Evolutionary conservation across 257 asterid species (phyloP), one percentile per base, ranked within the genome.

Genomic region (Apocynum venetum): DNA sequence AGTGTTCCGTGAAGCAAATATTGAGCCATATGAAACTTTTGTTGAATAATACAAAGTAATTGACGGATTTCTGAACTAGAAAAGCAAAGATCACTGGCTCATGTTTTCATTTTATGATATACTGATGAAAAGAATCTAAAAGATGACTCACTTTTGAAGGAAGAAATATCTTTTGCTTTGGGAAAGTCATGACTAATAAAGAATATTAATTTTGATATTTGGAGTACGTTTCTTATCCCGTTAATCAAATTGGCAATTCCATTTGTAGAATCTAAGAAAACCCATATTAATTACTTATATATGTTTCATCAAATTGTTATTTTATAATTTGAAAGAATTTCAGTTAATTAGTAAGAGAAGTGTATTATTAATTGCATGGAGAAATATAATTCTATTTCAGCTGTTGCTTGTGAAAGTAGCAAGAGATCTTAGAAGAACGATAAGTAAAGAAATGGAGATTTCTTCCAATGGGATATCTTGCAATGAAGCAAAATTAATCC

Each of bases 1-100:
- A 93, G 85, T 19, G 91, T 92, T 77, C 98, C 98, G 78, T 93
- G 98, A 65, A 93, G 91, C 92, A 92, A 78, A 66, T 57, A 76
- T 17, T 86, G 85, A 71, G 83, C 89, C 92, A 89, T 88, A 10
- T 77, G 57, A 1, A 13, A 14, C 4, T 15, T 40, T 73, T 72
- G 43, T 44, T 72, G 48, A 48, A 70, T 20, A 5, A 48, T 17
- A 51, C 49, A 46, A 51, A 51, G 56, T 14, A 15, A 57, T 25
- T 25, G 31, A 25, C 31, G 31, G 31, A 25, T 25, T n/a, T 35
- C 70, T 47, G 57, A 59, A 10, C 47, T 19, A 68, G 57, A 36
- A 69, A 25, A 25, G 31, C 31, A 53, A 73, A 60, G 73, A 38
- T 55, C 6, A 35, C 2, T 25, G 63, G 61, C 4, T 46, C 8